phyloP scores from a whole-genome alignment of 176 grass and related monocot species.

The Bothriochloa decipiens region DNA sequence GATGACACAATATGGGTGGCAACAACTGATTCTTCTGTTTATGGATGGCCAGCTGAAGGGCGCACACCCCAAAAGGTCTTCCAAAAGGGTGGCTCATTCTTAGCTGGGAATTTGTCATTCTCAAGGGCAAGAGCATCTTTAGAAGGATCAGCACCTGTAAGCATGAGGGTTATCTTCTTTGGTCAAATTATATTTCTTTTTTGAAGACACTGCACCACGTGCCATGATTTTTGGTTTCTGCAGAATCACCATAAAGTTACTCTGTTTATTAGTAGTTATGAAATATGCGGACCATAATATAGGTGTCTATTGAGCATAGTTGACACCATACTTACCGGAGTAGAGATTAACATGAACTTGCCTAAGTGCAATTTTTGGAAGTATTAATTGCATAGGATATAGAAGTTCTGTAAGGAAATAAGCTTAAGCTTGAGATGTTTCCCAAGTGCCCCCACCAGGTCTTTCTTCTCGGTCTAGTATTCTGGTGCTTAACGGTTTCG shows the following conservation, averaged over 20 bases:
- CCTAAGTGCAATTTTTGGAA: not conserved
- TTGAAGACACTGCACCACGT: not conserved
- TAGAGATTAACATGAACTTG: slow-evolving; percentile 3
- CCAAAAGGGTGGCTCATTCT: slow-evolving; percentile 90
- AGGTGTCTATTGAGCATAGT: not conserved
- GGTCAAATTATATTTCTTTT: slow-evolving; percentile 29
- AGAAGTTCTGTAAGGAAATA: slow-evolving; percentile 4
- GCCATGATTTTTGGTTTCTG: slow-evolving; percentile 17
- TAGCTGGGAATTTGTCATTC: slow-evolving; percentile 98
- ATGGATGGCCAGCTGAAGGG: slow-evolving; percentile 87
- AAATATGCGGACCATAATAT: not conserved
- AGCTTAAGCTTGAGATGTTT: slow-evolving; percentile 26
- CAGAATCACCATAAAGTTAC: not conserved
- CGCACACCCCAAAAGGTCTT: slow-evolving; percentile 69
- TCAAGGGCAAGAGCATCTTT: slow-evolving; percentile 91
- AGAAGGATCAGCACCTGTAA: slow-evolving; percentile 97
- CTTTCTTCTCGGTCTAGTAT: slow-evolving; percentile 14
- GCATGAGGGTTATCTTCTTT: slow-evolving; percentile 37
- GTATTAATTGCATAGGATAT: not conserved
- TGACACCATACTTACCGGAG: not conserved
- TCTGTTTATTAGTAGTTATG: slow-evolving; percentile 6
- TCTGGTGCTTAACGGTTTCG: not conserved
- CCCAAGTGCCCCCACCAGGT: not conserved
- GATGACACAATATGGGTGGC: slow-evolving; percentile 95
- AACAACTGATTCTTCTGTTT: slow-evolving; percentile 78